Evolutionary conservation across 2,329 filamentous ascomycete genomes (phyloP), one percentile per base, ranked within the genome.

Genomic region (Trichophyton rubrum): DNA sequence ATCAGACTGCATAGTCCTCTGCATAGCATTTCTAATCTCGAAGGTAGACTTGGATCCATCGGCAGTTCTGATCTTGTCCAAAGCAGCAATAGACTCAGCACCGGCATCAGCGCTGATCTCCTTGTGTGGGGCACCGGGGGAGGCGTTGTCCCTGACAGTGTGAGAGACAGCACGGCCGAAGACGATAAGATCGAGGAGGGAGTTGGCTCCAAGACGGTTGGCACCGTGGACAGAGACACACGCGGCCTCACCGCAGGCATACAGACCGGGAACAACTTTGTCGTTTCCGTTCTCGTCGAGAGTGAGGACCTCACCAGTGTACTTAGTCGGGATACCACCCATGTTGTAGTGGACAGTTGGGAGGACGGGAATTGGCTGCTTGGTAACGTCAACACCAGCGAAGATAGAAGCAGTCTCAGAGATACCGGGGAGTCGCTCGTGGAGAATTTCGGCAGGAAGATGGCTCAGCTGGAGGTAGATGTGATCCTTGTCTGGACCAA

Each of bases 301-400:
- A 17, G 90, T 95, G 67, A 99, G 78, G 63, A 97, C 93, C 79
- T 99, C 90, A 75, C 93, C 92, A 64, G 90, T 96, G 82, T 96
- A 97, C 72, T 89, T 90, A 67, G 93, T 97, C 59, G 92, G 92
- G 68, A 99, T 96, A 82, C 93, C 92, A 77, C 92, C 92, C 93
- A 97, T 99, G 83, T 96, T 96, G 84, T 99, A 99, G 82, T 99
- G 91, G 67, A 96, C 92, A 51, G 92, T 97, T 62, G 92, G 92
- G 64, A 97, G 82, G 66, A 97, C 92, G 64, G 92, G 92, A 68
- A 97, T 97, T 66, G 92, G 92, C 78, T 96, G 89, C 81, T 96
- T 96, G 72, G 86, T 87, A 68, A 99, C 92, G 75, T 99, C 93
- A 69, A 99, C 91, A 78, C 93, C 92, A 63, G 92, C 83, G 77